Percentiles rank a stretch among this genome's conserved stretches.
phyloP scores from a whole-genome alignment of 2,329 filamentous ascomycete genomes.

The Ophidiomyces ophidiicola region DNA sequence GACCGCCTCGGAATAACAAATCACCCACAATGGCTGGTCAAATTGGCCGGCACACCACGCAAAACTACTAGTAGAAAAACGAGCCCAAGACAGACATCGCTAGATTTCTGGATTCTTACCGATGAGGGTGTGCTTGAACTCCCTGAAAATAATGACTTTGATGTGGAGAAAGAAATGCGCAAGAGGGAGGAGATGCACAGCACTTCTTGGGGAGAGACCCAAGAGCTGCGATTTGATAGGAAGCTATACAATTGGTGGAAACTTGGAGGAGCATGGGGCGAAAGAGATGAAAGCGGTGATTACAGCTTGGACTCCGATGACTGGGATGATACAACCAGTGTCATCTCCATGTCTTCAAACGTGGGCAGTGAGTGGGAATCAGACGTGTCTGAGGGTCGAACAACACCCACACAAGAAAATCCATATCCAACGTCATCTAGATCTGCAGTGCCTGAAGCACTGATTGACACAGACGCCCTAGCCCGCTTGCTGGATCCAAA shows the following conservation, averaged over 20 bases:
- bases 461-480: constrained; percentile 56
- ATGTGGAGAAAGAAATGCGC: constrained; percentile 70
- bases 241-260: constrained; percentile 79
- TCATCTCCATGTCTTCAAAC: constrained; percentile 50
- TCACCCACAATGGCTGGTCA: constrained; percentile 51
- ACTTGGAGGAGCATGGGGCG: constrained; percentile 71
- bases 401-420: constrained; percentile 61
- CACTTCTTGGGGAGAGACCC: constrained; percentile 32
- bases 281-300: constrained; percentile 66
- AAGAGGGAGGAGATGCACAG: constrained; percentile 42
- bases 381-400: constrained; percentile 40
- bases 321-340: constrained; percentile 66
- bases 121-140: constrained; percentile 44
- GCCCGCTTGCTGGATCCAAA: constrained; percentile 71
- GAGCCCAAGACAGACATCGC: constrained; percentile 17
- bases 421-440: constrained; percentile 40
- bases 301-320: constrained; percentile 51
- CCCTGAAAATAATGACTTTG: constrained; percentile 52
- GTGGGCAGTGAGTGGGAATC: constrained; percentile 40
- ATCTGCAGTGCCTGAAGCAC: constrained; percentile 47
- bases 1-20: constrained; percentile 48
- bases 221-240: constrained; percentile 57
- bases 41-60: constrained; percentile 23
- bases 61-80: constrained; percentile 15
- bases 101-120: constrained; percentile 44